Base-by-base conservation (phyloP, 345 rosid species). In the Carallia pectinifolia region DNA sequence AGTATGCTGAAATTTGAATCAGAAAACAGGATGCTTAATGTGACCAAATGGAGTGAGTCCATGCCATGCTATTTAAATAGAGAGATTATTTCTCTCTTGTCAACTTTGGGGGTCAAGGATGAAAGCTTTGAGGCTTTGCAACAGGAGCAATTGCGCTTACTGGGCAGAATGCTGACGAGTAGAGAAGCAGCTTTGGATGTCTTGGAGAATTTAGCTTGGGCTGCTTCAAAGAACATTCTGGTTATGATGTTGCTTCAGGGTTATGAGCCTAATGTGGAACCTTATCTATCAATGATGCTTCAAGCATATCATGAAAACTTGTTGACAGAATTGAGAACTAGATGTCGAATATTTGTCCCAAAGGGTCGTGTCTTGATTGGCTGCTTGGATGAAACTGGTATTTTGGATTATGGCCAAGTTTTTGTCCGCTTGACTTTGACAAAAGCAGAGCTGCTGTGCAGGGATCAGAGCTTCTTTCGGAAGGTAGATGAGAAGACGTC, bases 1-100 rank as follows among this genome's bases (percentile, higher is more conserved):
- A 91, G 97, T 71, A 94, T 94, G 97, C 81, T 55, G 5, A 94
- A 91, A 80, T 94, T 91, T 76, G 98, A 94, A 16, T 91, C 97
- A 8, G 80, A 68, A 52, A 85, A 84, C 79, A 81, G 81, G 73
- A 95, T 92, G 99, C 99, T 95, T 71, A 92, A 92, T 70, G 87
- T 95, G 64, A 92, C 96, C 10, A 87, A 78, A 66, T 90, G 99
- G 92, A 92, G 87, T 58, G 86, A 83, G 34, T 85, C 97, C 8
- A 81, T 83, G 95, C 96, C 97, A 67, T 91, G 97, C 85, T 92
- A 90, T 77, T 77, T 95, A 73, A 95, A 92, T 72, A 83, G 97
- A 47, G 99, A 95, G 85, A 87, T 91, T 67, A 80, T 92, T 64
- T 62, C 90, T 69, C 97, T 95, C 69, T 77, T 94, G 78, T 87